Evolutionary conservation across 352 stramenopile genomes (phyloP).

Genomic region (Phytophthora pini): DNA sequence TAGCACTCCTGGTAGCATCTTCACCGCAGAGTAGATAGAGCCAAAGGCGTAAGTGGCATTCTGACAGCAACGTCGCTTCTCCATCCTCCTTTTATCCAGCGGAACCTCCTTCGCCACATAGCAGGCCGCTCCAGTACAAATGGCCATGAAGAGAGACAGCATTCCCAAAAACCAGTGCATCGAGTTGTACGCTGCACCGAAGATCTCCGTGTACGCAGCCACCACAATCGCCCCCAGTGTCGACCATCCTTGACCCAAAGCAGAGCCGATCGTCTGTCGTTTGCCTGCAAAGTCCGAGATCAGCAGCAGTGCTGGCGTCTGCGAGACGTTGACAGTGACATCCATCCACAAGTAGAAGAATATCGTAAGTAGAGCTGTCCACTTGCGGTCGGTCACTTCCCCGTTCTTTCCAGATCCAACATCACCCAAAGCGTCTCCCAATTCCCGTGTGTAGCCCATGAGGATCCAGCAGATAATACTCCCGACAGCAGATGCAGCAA

Average conservation of each 20-base stretch:
- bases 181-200: slow-evolving; percentile 53
- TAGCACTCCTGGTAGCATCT: slow-evolving; percentile 30
- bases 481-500: slow-evolving; percentile 41
- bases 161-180: slow-evolving; percentile 62
- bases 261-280: slow-evolving; percentile 54
- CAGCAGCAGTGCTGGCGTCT: slow-evolving; percentile 51
- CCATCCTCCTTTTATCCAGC: slow-evolving; percentile 20
- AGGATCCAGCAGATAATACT: slow-evolving; percentile 56
- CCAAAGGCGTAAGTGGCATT: slow-evolving; percentile 32
- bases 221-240: slow-evolving; percentile 57
- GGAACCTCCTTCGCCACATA: slow-evolving; percentile 41
- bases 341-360: slow-evolving; percentile 76
- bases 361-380: slow-evolving; percentile 57
- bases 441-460: slow-evolving; percentile 61
- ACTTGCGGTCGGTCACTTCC: slow-evolving; percentile 45
- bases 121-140: slow-evolving; percentile 40
- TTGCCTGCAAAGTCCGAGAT: slow-evolving; percentile 66
- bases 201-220: slow-evolving; percentile 55
- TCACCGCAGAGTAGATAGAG: slow-evolving; percentile 37
- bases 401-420: slow-evolving; percentile 34
- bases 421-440: slow-evolving; percentile 54
- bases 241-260: slow-evolving; percentile 53
- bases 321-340: slow-evolving; percentile 61
- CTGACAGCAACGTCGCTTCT: slow-evolving; percentile 21
- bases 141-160: slow-evolving; percentile 48